These are phyloP conservation scores for Mortierella antarctica DNA, from an alignment of 192 early-diverging fungal species.

Conservation along the genomic window DNA sequence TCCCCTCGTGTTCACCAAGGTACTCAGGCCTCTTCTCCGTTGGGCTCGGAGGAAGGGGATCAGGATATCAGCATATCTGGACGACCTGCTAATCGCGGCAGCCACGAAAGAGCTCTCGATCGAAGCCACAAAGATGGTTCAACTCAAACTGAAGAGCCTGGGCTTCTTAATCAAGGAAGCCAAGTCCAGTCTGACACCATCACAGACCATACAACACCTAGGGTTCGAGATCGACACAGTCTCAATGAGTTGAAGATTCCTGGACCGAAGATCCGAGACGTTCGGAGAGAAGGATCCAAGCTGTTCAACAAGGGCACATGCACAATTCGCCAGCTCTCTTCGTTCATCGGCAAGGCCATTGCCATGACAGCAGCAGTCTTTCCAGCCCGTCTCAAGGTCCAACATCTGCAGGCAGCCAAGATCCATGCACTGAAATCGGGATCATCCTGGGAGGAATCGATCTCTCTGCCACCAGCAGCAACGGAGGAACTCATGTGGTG, in stretches of 20 bases:
- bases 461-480: slow-evolving; percentile 15
- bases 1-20: slow-evolving; percentile 49
- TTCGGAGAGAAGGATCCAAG: slow-evolving; percentile 25
- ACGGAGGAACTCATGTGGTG: slow-evolving; percentile 29
- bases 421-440: slow-evolving; percentile 27
- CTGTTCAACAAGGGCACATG: slow-evolving; percentile 21
- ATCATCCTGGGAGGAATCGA: slow-evolving; percentile 25
- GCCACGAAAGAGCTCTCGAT: neutral
- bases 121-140: neutral
- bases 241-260: slow-evolving; percentile 27
- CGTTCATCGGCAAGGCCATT: slow-evolving; percentile 30
- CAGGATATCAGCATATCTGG: slow-evolving; percentile 34
- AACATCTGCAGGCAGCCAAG: slow-evolving; percentile 17
- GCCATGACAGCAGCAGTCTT: slow-evolving; percentile 38
- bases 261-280: slow-evolving; percentile 30
- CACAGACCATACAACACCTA: slow-evolving; percentile 26
- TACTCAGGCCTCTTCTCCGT: slow-evolving; percentile 23
- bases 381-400: slow-evolving; percentile 25
- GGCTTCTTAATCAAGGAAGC: slow-evolving; percentile 24
- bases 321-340: slow-evolving; percentile 34
- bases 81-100: slow-evolving; percentile 28
- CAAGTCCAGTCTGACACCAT: slow-evolving; percentile 31
- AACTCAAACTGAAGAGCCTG: neutral
- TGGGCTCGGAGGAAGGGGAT: slow-evolving; percentile 30
- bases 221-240: slow-evolving; percentile 35